Percentiles rank a stretch among this genome's conserved stretches.
Evolutionary conservation across 345 rosid genomes (phyloP).

Genomic region (Fremontodendron californicum): DNA sequence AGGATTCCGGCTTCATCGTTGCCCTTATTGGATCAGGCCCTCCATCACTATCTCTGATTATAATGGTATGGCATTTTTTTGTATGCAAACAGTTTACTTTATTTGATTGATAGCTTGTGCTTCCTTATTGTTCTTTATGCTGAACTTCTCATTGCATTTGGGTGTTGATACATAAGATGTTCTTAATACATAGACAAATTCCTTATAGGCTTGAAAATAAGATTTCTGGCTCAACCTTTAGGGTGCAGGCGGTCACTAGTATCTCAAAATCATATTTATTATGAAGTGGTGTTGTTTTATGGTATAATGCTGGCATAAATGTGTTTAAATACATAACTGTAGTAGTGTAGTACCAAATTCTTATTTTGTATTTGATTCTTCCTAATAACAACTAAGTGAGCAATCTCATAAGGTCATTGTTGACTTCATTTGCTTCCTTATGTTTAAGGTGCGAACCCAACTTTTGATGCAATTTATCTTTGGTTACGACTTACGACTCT

Average conservation of each 20-base stretch:
- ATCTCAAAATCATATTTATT: not conserved
- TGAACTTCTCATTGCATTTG: not conserved
- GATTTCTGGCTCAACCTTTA: not conserved
- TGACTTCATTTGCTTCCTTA: not conserved
- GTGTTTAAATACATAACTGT: not conserved
- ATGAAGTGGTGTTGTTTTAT: not conserved
- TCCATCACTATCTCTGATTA: conserved; percentile 73
- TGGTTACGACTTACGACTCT: not conserved
- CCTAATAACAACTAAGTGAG: not conserved
- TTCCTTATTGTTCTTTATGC: not conserved
- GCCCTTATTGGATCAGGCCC: conserved; percentile 89
- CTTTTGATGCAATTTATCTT: not conserved
- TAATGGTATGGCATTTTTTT: conserved; percentile 42
- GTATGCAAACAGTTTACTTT: not conserved
- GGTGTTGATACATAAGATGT: conserved; percentile 1
- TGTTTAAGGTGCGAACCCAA: not conserved
- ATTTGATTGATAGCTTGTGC: not conserved
- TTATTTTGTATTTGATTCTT: not conserved
- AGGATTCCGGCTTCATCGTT: conserved; percentile 82
- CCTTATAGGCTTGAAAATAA: not conserved
- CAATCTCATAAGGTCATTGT: not conserved
- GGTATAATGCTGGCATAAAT: not conserved
- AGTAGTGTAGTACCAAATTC: not conserved
- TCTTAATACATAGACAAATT: not conserved
- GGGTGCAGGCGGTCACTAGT: not conserved